These are phyloP conservation scores for Amanita jacksonii DNA, from an alignment of 768 basidiomycete species.

Conservation along the genomic window DNA sequence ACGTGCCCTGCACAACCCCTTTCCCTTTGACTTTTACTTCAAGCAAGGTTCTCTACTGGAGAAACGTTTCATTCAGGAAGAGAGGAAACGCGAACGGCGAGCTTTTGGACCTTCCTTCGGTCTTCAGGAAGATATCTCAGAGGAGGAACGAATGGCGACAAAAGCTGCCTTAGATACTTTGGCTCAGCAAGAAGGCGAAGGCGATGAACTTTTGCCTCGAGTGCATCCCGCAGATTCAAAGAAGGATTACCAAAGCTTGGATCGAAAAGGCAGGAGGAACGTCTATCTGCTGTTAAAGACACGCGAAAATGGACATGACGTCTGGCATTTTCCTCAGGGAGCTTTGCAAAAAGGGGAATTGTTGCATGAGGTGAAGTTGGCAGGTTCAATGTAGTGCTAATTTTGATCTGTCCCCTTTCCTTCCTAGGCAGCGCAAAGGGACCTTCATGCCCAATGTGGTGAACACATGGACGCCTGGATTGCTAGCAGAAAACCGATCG, in stretches of 20 bases:
- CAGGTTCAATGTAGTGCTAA: neutral
- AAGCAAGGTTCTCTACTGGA: constrained; percentile 83
- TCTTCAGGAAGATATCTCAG: constrained; percentile 32
- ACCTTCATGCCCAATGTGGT: constrained; percentile 66
- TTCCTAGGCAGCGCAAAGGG: constrained; percentile 63
- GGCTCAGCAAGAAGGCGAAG: constrained; percentile 49
- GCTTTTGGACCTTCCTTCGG: constrained; percentile 66
- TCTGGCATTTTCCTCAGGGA: constrained; percentile 81
- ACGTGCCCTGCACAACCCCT: constrained; percentile 80
- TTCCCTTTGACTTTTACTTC: constrained; percentile 89
- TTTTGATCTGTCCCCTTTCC: constrained; percentile 4
- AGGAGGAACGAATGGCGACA: constrained; percentile 39
- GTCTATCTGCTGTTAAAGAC: constrained; percentile 76
- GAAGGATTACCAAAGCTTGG: constrained; percentile 62
- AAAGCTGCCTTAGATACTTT: constrained; percentile 50
- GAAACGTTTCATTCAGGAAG: constrained; percentile 68
- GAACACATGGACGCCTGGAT: constrained; percentile 88
- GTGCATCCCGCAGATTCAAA: constrained; percentile 49
- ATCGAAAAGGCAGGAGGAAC: constrained; percentile 78
- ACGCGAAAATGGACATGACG: constrained; percentile 33
- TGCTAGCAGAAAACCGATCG: constrained; percentile 84
- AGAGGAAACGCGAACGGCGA: constrained; percentile 57
- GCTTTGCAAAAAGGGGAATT: constrained; percentile 52
- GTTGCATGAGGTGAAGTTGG: constrained; percentile 59
- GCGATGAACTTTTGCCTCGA: constrained; percentile 53